Evolutionary conservation across 345 rosid species (phyloP).

Genomic region (Citrus australasica): DNA sequence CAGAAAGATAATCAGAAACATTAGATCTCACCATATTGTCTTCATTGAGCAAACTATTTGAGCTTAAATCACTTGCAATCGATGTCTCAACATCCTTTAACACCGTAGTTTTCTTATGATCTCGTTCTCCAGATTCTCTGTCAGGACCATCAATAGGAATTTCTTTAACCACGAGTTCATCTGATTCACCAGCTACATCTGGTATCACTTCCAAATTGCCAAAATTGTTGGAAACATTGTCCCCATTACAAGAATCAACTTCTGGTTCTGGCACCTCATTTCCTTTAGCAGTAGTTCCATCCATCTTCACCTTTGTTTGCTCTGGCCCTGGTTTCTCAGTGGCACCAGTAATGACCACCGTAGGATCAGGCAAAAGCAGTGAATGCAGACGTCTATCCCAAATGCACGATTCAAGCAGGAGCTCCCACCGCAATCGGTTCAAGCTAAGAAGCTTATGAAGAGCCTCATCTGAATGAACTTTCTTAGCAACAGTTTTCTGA

Average conservation of each 20-base stretch:
- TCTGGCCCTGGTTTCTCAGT: conserved; percentile 28
- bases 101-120: conserved; percentile 13
- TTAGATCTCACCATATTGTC: conserved; percentile 6
- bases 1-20: conserved; percentile 12
- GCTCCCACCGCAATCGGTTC: conserved; percentile 74
- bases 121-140: conserved; percentile 21
- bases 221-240: conserved; percentile 20
- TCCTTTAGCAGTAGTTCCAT: conserved; percentile 7
- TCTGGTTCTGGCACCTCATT: conserved; percentile 5
- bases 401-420: conserved; percentile 63
- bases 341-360: conserved; percentile 29
- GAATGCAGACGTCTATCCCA: conserved; percentile 81
- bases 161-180: conserved; percentile 34
- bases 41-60: conserved; percentile 5
- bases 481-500: conserved; percentile 36
- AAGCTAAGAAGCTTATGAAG: conserved; percentile 50
- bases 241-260: conserved; percentile 21
- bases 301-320: conserved; percentile 23
- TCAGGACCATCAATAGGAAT: conserved; percentile 35
- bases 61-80: conserved; percentile 13
- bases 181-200: conserved; percentile 17
- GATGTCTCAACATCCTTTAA: conserved; percentile 29
- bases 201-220: conserved; percentile 15
- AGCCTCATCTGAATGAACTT: conserved; percentile 36
- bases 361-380: conserved; percentile 48